phyloP scores from a whole-genome alignment of 257 asterid species.

The Fraxinus excelsior region DNA sequence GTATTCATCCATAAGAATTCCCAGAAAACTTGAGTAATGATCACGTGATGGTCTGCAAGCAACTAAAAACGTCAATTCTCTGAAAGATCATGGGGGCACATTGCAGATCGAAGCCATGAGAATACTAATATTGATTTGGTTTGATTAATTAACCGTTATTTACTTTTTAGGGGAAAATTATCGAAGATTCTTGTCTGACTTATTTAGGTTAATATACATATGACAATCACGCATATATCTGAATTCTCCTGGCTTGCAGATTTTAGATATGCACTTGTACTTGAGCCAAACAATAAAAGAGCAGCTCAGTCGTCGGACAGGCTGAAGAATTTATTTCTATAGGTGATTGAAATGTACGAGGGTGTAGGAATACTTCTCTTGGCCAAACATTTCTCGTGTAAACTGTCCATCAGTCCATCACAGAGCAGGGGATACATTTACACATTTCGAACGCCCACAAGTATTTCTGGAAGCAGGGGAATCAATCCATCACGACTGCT shows the following conservation, averaged over 20 bases:
- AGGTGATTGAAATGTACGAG: conserved; percentile 28
- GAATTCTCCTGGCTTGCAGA: conserved; percentile 45
- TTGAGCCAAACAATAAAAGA: conserved; percentile 94
- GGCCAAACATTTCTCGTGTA: conserved; percentile 13
- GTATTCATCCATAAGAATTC: not conserved
- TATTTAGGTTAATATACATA: not conserved
- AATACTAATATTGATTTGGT: not conserved
- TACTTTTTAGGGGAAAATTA: not conserved
- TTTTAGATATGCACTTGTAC: conserved; percentile 80
- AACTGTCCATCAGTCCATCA: conserved; percentile 11
- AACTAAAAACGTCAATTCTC: not conserved
- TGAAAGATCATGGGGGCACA: not conserved
- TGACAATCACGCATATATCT: not conserved
- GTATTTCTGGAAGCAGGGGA: not conserved
- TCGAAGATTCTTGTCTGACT: not conserved
- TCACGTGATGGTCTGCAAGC: not conserved
- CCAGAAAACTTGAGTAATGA: not conserved
- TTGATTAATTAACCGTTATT: not conserved
- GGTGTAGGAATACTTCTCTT: conserved; percentile 20
- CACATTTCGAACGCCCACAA: conserved; percentile 11
- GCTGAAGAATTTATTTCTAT: conserved; percentile 58
- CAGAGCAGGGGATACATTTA: conserved; percentile 4
- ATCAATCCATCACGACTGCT: not conserved
- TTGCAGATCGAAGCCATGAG: not conserved
- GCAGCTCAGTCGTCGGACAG: conserved; percentile 77